phyloP scores from a whole-genome alignment of 176 grass and related monocot genomes.

The Ampelocalamus luodianensis region DNA sequence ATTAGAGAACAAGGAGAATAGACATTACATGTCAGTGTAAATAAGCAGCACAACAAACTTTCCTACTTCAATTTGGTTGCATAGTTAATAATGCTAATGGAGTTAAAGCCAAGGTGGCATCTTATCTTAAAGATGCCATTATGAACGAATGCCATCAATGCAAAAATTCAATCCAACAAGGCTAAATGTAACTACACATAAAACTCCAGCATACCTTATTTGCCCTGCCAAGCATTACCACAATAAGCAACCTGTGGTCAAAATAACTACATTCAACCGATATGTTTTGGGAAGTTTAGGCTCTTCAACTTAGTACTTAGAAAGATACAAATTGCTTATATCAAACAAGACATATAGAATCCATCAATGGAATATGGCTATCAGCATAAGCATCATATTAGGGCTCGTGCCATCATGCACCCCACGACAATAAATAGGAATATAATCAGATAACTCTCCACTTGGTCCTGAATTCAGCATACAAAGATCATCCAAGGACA shows the following conservation, averaged over 20 bases:
- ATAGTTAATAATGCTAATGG: background rate
- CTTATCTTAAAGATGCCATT: background rate
- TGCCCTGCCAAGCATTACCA: background rate
- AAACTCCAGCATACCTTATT: background rate
- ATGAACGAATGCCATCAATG: background rate
- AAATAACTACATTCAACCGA: background rate
- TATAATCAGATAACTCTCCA: background rate
- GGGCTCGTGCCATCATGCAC: background rate
- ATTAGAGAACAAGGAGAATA: conserved; percentile 3
- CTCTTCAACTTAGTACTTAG: too few species aligned
- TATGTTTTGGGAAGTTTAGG: background rate
- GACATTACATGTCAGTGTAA: conserved; percentile 3
- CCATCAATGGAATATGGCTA: background rate
- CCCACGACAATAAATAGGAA: too few species aligned
- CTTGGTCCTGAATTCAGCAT: background rate
- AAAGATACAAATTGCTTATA: background rate
- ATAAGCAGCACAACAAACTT: conserved; percentile 29
- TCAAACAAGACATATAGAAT: background rate
- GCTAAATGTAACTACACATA: background rate
- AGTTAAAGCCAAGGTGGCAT: background rate
- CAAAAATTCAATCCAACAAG: background rate
- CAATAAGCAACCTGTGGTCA: background rate
- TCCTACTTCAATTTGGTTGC: conserved; percentile 12
- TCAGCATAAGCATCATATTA: background rate
- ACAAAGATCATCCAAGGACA: background rate